Percentiles rank a stretch among this genome's conserved stretches.
These are phyloP conservation scores for Talaromyces sp. DNA, from an alignment of 2,329 filamentous ascomycete genomes.

Conservation along the genomic window DNA sequence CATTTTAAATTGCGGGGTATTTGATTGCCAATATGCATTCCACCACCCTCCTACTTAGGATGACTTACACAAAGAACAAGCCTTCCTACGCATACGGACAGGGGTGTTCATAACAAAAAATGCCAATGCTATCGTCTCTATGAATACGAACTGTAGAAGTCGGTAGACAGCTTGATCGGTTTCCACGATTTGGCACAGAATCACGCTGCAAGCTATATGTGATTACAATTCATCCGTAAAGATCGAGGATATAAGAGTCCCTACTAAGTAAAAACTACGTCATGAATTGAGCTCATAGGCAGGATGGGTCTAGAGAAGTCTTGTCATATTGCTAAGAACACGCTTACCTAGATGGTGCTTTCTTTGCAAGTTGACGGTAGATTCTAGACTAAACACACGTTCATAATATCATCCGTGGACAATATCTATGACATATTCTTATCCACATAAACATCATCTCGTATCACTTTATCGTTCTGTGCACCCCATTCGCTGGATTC, in stretches of 20 bases:
- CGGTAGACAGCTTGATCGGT: too few relatives aligned
- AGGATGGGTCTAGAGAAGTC: not conserved
- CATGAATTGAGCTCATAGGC: not conserved
- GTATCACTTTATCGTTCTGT: constrained; percentile 1
- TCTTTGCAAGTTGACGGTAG: too few relatives aligned
- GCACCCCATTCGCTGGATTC: not conserved
- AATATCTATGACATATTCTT: constrained; percentile 8
- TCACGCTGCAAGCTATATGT: not conserved
- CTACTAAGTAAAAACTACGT: not conserved
- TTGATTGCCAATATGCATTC: not conserved
- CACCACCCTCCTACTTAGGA: not conserved
- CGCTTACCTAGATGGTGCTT: not conserved
- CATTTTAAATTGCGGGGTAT: not conserved
- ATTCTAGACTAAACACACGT: not conserved
- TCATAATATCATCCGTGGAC: not conserved
- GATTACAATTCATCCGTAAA: not conserved
- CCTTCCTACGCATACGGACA: not conserved
- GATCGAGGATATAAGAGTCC: not conserved
- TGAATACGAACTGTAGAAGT: too few relatives aligned
- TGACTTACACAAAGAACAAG: not conserved
- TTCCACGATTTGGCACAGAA: too few relatives aligned
- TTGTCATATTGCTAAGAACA: not conserved
- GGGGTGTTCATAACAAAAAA: not conserved
- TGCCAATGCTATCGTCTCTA: too few relatives aligned
- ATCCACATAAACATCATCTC: constrained; percentile 8